Conservation (phyloP, 2,329 filamentous ascomycete genomes). For the Lasiodiplodia sp. region DNA sequence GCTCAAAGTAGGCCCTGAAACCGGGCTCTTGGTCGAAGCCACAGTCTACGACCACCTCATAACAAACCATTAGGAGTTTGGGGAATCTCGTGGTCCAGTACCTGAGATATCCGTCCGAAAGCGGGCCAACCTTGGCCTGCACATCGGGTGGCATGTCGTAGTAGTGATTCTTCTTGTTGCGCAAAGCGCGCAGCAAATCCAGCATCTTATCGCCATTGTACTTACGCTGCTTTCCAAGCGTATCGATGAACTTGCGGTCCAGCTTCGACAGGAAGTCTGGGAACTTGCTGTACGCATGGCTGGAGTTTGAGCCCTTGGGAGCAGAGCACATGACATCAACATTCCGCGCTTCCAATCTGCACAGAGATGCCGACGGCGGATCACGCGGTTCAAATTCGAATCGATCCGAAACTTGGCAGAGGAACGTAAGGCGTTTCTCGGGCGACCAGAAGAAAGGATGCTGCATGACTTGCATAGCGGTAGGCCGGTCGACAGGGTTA, state of each 20-base stretch:
- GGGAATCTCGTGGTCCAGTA: constrained; percentile 88
- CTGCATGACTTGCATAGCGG: constrained; percentile 79
- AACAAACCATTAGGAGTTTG: constrained; percentile 77
- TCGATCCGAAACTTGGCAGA: constrained; percentile 96
- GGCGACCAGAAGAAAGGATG: constrained; percentile 97
- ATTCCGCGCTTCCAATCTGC: constrained; percentile 62
- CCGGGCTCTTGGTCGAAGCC: constrained; percentile 68
- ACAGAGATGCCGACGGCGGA: constrained; percentile 74
- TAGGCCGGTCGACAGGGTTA: constrained; percentile 72
- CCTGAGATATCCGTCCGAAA: constrained; percentile 80
- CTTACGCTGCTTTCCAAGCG: constrained; percentile 90
- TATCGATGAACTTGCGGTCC: constrained; percentile 84
- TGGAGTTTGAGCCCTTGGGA: constrained; percentile 32
- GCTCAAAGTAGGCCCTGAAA: constrained; percentile 74
- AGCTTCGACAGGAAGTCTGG: constrained; percentile 81
- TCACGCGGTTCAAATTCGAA: constrained; percentile 93
- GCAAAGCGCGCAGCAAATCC: constrained; percentile 84
- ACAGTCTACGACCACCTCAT: constrained; percentile 74
- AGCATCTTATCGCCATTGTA: constrained; percentile 86
- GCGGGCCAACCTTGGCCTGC: constrained; percentile 73
- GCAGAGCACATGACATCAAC: constrained; percentile 47
- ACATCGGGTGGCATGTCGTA: constrained; percentile 90
- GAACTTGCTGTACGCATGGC: constrained; percentile 62
- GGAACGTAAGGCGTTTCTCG: constrained; percentile 86
- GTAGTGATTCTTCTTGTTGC: constrained; percentile 98